Conservation (phyloP, 352 stramenopile species). For the Phytophthora pini region DNA sequence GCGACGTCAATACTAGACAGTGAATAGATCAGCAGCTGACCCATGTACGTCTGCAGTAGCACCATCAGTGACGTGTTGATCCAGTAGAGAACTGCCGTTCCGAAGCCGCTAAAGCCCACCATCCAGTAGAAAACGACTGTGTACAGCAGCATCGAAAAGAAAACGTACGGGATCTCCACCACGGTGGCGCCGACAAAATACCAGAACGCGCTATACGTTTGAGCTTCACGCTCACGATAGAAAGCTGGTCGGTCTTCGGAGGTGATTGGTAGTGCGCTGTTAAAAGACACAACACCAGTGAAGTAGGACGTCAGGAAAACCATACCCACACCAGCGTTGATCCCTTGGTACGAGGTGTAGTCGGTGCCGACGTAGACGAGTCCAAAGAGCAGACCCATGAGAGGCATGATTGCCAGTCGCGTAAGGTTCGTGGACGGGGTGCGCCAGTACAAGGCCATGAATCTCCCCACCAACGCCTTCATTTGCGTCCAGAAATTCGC, state of each 20-base stretch:
- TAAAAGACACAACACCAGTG: slow-evolving; percentile 65
- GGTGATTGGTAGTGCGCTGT: slow-evolving; percentile 71
- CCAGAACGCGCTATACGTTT: slow-evolving; percentile 55
- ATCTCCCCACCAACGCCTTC: slow-evolving; percentile 31
- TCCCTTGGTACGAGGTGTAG: slow-evolving; percentile 19
- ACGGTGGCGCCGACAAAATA: slow-evolving; percentile 50
- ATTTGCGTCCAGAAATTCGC: slow-evolving; percentile 36
- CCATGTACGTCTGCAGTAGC: slow-evolving; percentile 56
- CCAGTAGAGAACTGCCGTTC: slow-evolving; percentile 56
- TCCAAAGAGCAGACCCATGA: slow-evolving; percentile 19
- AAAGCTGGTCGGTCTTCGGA: slow-evolving; percentile 87
- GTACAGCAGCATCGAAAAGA: slow-evolving; percentile 47
- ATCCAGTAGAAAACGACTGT: slow-evolving; percentile 80
- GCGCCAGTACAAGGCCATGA: slow-evolving; percentile 42
- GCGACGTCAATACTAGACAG: slow-evolving; percentile 48
- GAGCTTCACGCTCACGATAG: slow-evolving; percentile 87
- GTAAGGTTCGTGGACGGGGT: slow-evolving; percentile 21
- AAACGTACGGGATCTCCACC: slow-evolving; percentile 34
- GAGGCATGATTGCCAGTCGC: slow-evolving; percentile 5
- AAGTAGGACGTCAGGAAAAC: slow-evolving; percentile 82
- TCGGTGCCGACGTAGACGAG: slow-evolving; percentile 15
- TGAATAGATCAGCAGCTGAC: slow-evolving; percentile 49
- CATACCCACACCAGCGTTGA: slow-evolving; percentile 34
- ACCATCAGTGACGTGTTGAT: slow-evolving; percentile 70
- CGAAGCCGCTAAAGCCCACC: slow-evolving; percentile 47